phyloP scores from a whole-genome alignment of 331 rosid genomes.

The Quercus phellos region DNA sequence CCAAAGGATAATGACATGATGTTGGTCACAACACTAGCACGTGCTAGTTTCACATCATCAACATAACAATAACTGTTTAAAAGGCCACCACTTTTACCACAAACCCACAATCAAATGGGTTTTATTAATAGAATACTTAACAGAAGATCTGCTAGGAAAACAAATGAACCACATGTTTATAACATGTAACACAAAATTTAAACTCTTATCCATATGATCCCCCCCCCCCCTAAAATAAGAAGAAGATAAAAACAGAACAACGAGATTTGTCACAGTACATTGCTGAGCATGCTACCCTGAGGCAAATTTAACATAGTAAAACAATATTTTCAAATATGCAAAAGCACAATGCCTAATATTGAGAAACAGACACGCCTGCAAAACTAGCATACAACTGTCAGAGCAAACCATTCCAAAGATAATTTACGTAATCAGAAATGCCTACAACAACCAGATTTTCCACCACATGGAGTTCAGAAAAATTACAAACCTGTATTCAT shows the following conservation, averaged over 20 bases:
- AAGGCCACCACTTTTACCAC: background rate
- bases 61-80: background rate
- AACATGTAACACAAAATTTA: too few relatives aligned
- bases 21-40: background rate
- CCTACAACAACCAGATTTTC: conserved; percentile 8
- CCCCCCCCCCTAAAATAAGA: too few relatives aligned
- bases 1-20: background rate
- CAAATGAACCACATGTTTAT: background rate
- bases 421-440: background rate
- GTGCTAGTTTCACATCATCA: background rate
- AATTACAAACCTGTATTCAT: conserved; percentile 60
- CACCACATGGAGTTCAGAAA: background rate
- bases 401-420: background rate
- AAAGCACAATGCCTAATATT: background rate
- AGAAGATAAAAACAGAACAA: background rate
- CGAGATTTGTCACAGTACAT: background rate
- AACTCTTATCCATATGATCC: too few relatives aligned
- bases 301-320: background rate
- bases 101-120: background rate
- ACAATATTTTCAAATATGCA: background rate
- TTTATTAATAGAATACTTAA: background rate
- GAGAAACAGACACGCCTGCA: background rate
- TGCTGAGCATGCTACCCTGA: background rate
- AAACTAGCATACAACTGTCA: background rate
- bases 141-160: background rate